A percentile compares a stretch with the other conserved stretches of the same genome.
These are phyloP conservation scores for Trichoderma asperellum DNA, from an alignment of 2,329 filamentous ascomycete species.

Conservation along the genomic window DNA sequence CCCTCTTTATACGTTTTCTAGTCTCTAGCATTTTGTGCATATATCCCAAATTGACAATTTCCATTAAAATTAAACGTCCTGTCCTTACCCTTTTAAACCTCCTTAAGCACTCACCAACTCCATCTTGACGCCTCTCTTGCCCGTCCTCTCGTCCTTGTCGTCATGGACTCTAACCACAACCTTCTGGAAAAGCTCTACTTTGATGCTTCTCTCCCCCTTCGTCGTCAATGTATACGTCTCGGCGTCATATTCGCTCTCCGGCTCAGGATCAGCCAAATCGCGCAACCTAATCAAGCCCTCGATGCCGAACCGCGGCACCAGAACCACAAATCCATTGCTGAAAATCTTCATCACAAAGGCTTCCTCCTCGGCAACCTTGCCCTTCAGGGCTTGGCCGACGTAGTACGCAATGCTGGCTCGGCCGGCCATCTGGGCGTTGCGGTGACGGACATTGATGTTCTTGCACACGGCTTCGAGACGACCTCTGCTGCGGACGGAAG, in stretches of 20 bases:
- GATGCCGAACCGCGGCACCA: constrained; percentile 93
- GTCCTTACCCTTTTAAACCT: background rate
- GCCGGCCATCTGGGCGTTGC: constrained; percentile 94
- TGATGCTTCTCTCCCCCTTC: constrained; percentile 57
- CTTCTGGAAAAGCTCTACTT: constrained; percentile 88
- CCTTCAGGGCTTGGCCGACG: constrained; percentile 93
- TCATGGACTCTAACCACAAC: constrained; percentile 87
- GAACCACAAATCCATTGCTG: constrained; percentile 94
- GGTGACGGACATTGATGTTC: constrained; percentile 97
- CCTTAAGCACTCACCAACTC: constrained; percentile 56
- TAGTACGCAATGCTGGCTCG: constrained; percentile 97
- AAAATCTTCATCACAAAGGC: constrained; percentile 98
- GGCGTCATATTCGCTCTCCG: constrained; percentile 80
- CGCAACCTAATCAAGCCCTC: constrained; percentile 86
- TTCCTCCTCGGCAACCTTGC: constrained; percentile 74
- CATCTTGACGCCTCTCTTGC: constrained; percentile 88
- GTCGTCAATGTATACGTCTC: constrained; percentile 79
- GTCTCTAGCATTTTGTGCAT: constrained; percentile 13
- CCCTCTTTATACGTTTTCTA: background rate
- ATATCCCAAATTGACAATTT: background rate
- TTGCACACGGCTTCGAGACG: constrained; percentile 93
- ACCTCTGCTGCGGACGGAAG: constrained; percentile 76
- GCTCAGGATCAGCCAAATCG: constrained; percentile 78
- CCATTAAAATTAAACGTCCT: background rate
- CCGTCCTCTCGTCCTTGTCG: constrained; percentile 92